Conservation (phyloP, 2,329 filamentous ascomycete species). For the Phyllachora maydis region DNA sequence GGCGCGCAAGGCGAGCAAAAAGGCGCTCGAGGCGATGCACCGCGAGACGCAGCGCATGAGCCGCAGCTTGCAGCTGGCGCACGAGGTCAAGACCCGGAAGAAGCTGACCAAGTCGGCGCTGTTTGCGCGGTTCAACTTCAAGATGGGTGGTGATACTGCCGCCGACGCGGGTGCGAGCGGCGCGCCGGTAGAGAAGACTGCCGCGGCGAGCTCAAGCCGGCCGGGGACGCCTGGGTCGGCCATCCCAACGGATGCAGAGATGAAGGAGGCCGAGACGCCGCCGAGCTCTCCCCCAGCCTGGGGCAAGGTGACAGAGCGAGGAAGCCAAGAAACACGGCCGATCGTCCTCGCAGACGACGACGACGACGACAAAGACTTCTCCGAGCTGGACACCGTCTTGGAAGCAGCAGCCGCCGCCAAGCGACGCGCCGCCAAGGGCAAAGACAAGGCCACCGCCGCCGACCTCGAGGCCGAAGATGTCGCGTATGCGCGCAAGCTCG, state of each 20-base stretch:
- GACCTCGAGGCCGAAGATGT: constrained; percentile 8
- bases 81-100: constrained; percentile 80
- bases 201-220: constrained; percentile 33
- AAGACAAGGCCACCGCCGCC: constrained; percentile 28
- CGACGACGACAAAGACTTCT: too few relatives aligned
- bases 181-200: constrained; percentile 8
- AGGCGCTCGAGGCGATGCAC: constrained; percentile 85
- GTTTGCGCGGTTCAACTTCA: constrained; percentile 68
- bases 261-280: constrained; percentile 36
- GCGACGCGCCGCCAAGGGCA: constrained; percentile 32
- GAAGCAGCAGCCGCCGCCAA: constrained; percentile 9
- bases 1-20: constrained; percentile 84
- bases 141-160: constrained; percentile 20
- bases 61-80: constrained; percentile 75
- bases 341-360: neutral
- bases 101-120: constrained; percentile 70
- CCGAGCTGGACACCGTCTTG: constrained; percentile 1
- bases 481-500: constrained; percentile 2
- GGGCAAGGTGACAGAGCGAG: constrained; percentile 9
- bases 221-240: constrained; percentile 22
- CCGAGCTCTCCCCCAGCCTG: constrained; percentile 44
- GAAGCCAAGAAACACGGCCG: neutral
- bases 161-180: too few relatives aligned
- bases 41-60: constrained; percentile 83
- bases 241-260: constrained; percentile 27